Percentiles rank a stretch among this genome's conserved stretches.
These are phyloP conservation scores for Thuidium tamariscinum DNA, from an alignment of 225 moss, liverwort and hornwort species.

Conservation along the genomic window DNA sequence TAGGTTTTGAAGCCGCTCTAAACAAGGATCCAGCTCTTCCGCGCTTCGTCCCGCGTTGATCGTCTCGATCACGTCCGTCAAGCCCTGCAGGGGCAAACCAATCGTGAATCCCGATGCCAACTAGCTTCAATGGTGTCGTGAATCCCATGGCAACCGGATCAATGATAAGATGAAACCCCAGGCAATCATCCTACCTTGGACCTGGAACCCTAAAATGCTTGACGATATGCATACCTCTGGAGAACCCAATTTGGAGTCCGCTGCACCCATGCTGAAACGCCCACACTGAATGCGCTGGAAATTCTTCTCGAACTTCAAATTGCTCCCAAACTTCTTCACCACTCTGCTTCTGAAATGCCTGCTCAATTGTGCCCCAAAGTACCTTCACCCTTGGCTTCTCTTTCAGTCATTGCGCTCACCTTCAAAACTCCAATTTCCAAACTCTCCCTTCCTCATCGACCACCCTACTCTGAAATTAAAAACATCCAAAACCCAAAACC, in stretches of 20 bases:
- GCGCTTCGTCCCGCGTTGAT: constrained; percentile 16
- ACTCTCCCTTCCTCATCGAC: not conserved
- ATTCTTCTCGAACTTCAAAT: not conserved
- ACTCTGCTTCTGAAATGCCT: not conserved
- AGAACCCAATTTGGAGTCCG: not conserved
- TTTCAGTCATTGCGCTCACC: not conserved
- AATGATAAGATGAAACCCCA: not conserved
- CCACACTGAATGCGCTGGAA: not conserved
- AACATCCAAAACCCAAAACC: no score
- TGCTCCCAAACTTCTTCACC: not conserved
- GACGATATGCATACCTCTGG: not conserved
- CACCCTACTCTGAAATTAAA: not conserved
- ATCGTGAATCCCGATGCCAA: not conserved
- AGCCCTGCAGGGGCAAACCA: constrained; percentile 9
- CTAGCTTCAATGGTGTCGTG: not conserved
- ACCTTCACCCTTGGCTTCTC: not conserved
- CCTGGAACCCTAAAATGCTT: not conserved
- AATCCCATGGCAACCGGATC: not conserved
- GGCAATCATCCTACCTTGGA: not conserved
- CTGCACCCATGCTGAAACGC: not conserved
- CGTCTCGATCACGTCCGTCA: constrained; percentile 25
- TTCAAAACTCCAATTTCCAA: not conserved
- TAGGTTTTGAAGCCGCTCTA: not conserved
- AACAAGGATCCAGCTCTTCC: not conserved
- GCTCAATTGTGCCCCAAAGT: not conserved